Evolutionary conservation across 75 land plant species (phyloP), one percentile per base, ranked within the genome.

Genomic region (Picea glauca): DNA sequence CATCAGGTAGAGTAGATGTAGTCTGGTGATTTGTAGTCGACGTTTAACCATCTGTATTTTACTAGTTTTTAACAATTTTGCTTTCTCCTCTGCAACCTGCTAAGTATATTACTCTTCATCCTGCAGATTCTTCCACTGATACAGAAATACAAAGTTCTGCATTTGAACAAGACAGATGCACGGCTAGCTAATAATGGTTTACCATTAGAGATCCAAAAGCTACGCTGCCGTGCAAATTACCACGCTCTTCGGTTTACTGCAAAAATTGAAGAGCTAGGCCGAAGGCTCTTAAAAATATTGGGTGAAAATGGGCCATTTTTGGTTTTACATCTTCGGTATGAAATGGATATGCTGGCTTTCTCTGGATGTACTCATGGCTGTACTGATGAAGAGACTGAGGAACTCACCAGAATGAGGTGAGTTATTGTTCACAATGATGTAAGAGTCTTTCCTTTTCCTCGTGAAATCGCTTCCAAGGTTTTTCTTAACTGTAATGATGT

Each of bases 291-390:
- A 58, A 18, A 59, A 20, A 68, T 80, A 33, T 59, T 86, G 18
- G 80, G 35, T 43, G 76, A 76, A 50, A 82, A 80, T 58, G 95
- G 91, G 20, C 80, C 78, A 14, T 85, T 74, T 58, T 78, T 87
- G 61, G 89, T 82, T 18, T 76, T 86, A 26, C 91, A 91, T 60
- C 86, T 91, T 58, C 81, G 96, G 21, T 93, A 88, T 83, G 96
- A 93, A 81, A 93, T 83, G 94, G 96, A 93, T 59, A 93, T 93
- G 94, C 77, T 93, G 17, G 87, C 96, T 7, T 91, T 93, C 65
- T 81, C 90, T 75, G 96, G 94, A 5, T 93, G 96, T 75, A 86
- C 90, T 32, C 84, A 93, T 74, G 93, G 92, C 17, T 89, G 86
- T 62, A 78, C 79, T 63, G 46, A 68, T 11, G 79, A 76, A 23